A percentile compares a stretch with the other conserved stretches of the same genome.
Conservation (phyloP, 2,329 filamentous ascomycete genomes). For the Albifimbria verrucaria region DNA sequence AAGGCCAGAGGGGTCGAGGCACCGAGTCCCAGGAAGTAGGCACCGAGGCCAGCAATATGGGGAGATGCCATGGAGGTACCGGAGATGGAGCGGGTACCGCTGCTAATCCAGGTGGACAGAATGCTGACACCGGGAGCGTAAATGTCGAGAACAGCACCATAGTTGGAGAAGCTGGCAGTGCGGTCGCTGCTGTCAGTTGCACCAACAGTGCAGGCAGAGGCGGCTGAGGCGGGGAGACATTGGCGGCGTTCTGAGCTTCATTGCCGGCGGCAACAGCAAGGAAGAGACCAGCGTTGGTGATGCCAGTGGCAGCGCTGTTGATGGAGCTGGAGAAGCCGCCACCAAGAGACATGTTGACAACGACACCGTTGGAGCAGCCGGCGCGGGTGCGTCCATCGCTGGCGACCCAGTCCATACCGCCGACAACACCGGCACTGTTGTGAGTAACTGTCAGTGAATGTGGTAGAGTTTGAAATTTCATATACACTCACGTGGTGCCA, state of each 20-base stretch:
- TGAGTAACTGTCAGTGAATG: not conserved
- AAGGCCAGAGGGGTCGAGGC: conserved; percentile 13
- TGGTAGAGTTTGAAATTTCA: not conserved
- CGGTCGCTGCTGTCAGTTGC: conserved; percentile 38
- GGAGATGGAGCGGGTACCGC: conserved; percentile 36
- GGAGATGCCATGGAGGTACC: conserved; percentile 47
- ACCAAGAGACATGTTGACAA: conserved; percentile 57
- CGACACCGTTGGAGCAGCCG: conserved; percentile 40
- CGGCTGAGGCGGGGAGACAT: conserved; percentile 46
- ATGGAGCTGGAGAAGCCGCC: conserved; percentile 42
- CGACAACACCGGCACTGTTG: conserved; percentile 38
- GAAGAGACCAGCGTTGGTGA: conserved; percentile 46
- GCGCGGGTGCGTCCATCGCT: conserved; percentile 29
- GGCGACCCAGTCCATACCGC: conserved; percentile 42
- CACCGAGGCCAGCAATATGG: conserved; percentile 38
- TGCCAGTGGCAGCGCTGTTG: conserved; percentile 47
- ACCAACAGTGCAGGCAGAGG: conserved; percentile 49
- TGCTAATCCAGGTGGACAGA: conserved; percentile 44
- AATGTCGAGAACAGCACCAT: conserved; percentile 45
- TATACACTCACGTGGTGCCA: conserved; percentile 20
- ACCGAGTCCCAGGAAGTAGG: conserved; percentile 41
- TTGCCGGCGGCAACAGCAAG: conserved; percentile 57
- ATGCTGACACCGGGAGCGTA: conserved; percentile 47
- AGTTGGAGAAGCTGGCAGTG: conserved; percentile 50
- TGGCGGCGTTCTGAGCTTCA: conserved; percentile 38